phyloP scores from a whole-genome alignment of 306 rosid species.

The Cucurbita moschata region DNA sequence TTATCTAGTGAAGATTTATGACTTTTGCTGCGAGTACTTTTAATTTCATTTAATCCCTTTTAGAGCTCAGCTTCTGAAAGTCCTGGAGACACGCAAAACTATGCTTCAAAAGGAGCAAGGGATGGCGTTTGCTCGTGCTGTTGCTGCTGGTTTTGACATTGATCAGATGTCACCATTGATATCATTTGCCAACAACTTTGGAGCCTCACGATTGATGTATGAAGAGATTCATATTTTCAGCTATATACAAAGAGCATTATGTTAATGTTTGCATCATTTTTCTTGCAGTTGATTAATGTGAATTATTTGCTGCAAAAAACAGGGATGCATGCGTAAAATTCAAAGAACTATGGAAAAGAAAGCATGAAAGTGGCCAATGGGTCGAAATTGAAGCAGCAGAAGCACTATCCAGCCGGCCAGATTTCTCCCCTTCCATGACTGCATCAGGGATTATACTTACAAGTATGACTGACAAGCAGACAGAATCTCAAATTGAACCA shows the following conservation, averaged over 20 bases:
- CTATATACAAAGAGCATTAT: not conserved
- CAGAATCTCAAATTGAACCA: constrained; percentile 24
- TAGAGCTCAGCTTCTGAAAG: constrained; percentile 90
- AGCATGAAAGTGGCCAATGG: constrained; percentile 98
- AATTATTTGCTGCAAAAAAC: constrained; percentile 11
- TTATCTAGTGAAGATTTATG: not conserved
- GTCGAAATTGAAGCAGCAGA: constrained; percentile 87
- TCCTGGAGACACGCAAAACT: constrained; percentile 76
- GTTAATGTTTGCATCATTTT: constrained; percentile 4
- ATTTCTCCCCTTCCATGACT: constrained; percentile 42
- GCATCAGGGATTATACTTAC: constrained; percentile 58
- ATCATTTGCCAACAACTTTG: constrained; percentile 79
- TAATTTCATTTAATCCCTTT: constrained; percentile 7
- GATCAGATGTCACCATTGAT: constrained; percentile 57
- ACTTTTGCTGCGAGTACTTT: not conserved
- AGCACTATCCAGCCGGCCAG: constrained; percentile 43
- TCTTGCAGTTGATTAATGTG: constrained; percentile 14
- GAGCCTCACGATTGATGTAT: constrained; percentile 84
- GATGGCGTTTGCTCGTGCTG: constrained; percentile 99
- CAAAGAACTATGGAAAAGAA: constrained; percentile 80
- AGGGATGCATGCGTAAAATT: constrained; percentile 77
- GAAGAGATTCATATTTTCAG: constrained; percentile 14
- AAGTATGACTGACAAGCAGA: constrained; percentile 29
- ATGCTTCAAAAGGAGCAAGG: constrained; percentile 98
- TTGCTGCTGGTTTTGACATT: constrained; percentile 91